Evolutionary conservation across 805 yeast genomes (phyloP).

Genomic region (Kluyveromyces nonfermentans): DNA sequence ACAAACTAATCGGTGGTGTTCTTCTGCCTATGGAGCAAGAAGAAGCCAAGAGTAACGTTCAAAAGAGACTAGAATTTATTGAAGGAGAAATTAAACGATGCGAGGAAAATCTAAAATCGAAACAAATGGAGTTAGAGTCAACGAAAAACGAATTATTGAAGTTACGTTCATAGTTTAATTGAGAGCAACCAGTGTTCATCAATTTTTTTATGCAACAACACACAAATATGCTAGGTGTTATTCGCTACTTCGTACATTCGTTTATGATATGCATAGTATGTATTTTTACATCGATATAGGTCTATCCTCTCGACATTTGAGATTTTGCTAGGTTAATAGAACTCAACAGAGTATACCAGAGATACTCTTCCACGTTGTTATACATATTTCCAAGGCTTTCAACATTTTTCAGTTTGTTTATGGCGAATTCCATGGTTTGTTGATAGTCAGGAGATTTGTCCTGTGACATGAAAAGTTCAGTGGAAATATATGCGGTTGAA

Average conservation of each 20-base stretch:
- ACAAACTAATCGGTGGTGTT: conserved; percentile 87
- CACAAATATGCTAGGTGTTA: not conserved
- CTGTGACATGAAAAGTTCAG: conserved; percentile 72
- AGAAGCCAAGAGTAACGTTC: conserved; percentile 80
- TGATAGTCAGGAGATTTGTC: conserved; percentile 50
- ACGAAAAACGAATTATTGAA: conserved; percentile 47
- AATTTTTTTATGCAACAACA: conserved; percentile 7
- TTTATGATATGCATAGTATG: not conserved
- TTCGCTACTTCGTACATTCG: not conserved
- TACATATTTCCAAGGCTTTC: conserved; percentile 51
- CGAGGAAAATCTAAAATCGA: conserved; percentile 54
- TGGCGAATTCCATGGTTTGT: conserved; percentile 58
- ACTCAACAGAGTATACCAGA: conserved; percentile 55
- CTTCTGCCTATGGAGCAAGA: conserved; percentile 76
- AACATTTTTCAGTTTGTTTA: conserved; percentile 45
- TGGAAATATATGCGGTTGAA: conserved; percentile 58
- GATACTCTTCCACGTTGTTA: conserved; percentile 65
- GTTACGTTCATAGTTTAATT: conserved; percentile 32
- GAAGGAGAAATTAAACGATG: conserved; percentile 67
- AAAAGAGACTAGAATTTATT: conserved; percentile 84
- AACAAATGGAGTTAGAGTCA: conserved; percentile 47
- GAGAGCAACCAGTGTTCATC: not conserved
- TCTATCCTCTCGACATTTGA: conserved; percentile 43
- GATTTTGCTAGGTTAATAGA: conserved; percentile 58
- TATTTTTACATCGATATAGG: not conserved